Percentiles rank a stretch among this genome's conserved stretches.
Evolutionary conservation across 306 rosid genomes (phyloP).

Genomic region (Cucurbita argyrosperma): DNA sequence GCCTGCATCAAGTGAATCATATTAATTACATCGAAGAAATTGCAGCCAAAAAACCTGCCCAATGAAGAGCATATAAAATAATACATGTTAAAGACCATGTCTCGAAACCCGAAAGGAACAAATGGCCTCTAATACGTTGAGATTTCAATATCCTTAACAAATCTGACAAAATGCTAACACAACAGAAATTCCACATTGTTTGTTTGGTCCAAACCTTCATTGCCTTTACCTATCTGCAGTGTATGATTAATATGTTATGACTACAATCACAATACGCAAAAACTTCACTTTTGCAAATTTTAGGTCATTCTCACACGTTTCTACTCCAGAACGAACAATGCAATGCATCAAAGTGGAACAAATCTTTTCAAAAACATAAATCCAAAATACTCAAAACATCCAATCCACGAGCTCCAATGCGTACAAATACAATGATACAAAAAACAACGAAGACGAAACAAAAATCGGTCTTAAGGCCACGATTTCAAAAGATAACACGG

Average conservation of each 20-base stretch:
- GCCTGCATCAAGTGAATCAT: slow-evolving; percentile 26
- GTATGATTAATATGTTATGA: neutral
- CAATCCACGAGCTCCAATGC: neutral
- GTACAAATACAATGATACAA: neutral
- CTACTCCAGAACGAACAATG: neutral
- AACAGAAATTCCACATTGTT: neutral
- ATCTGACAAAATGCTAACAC: neutral
- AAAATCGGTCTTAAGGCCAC: too few species aligned
- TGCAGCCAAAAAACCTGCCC: neutral
- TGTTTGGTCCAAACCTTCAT: neutral
- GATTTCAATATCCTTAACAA: neutral
- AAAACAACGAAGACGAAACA: neutral
- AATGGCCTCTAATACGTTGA: neutral
- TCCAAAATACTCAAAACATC: neutral
- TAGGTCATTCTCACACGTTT: neutral
- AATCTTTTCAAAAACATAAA: neutral
- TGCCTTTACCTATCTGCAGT: neutral
- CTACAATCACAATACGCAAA: neutral
- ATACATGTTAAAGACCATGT: neutral
- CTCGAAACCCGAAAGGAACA: neutral
- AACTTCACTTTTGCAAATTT: neutral
- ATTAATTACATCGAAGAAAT: neutral
- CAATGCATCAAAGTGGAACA: neutral
- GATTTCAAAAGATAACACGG: neutral
- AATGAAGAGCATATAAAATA: neutral